Percentiles rank a stretch among this genome's conserved stretches.
Evolutionary conservation across 2,329 filamentous ascomycete species (phyloP).

Genomic region (Beauveria sp.): DNA sequence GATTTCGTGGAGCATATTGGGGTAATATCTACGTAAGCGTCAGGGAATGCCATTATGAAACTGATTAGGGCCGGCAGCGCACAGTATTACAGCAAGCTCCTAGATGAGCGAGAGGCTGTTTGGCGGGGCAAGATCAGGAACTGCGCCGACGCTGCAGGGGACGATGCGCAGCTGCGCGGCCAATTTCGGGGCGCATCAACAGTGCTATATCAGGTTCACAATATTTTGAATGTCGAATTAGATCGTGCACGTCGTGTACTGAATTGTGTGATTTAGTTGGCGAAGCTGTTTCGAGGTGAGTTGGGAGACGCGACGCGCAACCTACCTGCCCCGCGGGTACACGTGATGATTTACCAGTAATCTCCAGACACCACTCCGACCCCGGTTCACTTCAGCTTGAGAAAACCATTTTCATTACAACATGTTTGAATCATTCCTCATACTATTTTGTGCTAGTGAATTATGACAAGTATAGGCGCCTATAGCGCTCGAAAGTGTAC

Average conservation of each 20-base stretch:
- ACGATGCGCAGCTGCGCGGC: background rate
- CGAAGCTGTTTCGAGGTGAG: no score
- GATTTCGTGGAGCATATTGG: constrained; percentile 90
- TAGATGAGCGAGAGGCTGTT: background rate
- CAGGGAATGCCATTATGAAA: background rate
- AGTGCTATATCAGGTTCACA: background rate
- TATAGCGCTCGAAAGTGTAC: background rate
- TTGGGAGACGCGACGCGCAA: constrained; percentile 1
- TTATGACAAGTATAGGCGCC: background rate
- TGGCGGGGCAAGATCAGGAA: background rate
- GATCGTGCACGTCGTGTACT: background rate
- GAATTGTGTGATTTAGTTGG: background rate
- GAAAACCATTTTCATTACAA: background rate
- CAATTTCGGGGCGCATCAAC: constrained; percentile 1
- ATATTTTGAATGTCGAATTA: background rate
- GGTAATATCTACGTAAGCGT: background rate
- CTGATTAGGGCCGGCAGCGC: background rate
- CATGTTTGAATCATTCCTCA: background rate
- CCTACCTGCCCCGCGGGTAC: background rate
- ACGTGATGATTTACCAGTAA: background rate
- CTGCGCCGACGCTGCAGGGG: background rate
- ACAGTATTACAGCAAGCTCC: background rate
- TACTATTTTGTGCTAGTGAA: background rate
- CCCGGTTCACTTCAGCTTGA: background rate
- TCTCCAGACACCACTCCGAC: background rate